Base-by-base conservation (phyloP, 345 rosid genomes). In the Bruguiera parviflora region DNA sequence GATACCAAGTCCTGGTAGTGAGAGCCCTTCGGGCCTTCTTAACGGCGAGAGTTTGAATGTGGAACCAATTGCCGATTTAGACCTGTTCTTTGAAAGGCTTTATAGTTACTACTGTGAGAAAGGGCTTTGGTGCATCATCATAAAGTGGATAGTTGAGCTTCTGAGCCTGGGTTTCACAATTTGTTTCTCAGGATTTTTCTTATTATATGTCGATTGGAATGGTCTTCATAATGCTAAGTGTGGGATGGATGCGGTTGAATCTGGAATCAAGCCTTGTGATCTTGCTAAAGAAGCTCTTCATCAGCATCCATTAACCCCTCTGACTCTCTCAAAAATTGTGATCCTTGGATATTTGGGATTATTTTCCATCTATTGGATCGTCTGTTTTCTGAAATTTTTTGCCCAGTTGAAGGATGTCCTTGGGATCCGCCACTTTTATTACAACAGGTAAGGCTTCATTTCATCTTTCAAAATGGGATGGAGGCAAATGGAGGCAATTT, bases 171-270 rank as follows among this genome's bases (percentile, higher is more conserved):
- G 90, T 60, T 96, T 96, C 74, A 88, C 89, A 68, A 90, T 96
- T 65, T 87, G 90, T 84, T 92, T 96, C 86, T 96, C 99, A 0
- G 97, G 92, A n/a, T 90, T 96, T 72, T 89, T 92, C 86, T 88
- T 96, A 65, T 63, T 96, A 63, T 96, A 75, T 81, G 98, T 96
- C 71, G 96, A 96, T 72, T 96, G 98, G 98, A 81, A 87, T 88
- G 99, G 98, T 76, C 97, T 96, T 73, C 86, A 91, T 67, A 92
- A 92, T 78, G 99, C 99, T 43, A 96, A 96, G 75, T 96, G 99
- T 77, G 99, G 99, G 32, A 88, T 96, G 92, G 92, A 96, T 84
- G 97, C 99, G 4, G 90, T 96, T 74, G 98, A 96, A 70, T 92
- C 98, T 31, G 97, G 99, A 73, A 89, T 80, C 64, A 92, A 83